Evolutionary conservation across 106 monocot species (phyloP).

Genomic region (Agapanthus africanus): DNA sequence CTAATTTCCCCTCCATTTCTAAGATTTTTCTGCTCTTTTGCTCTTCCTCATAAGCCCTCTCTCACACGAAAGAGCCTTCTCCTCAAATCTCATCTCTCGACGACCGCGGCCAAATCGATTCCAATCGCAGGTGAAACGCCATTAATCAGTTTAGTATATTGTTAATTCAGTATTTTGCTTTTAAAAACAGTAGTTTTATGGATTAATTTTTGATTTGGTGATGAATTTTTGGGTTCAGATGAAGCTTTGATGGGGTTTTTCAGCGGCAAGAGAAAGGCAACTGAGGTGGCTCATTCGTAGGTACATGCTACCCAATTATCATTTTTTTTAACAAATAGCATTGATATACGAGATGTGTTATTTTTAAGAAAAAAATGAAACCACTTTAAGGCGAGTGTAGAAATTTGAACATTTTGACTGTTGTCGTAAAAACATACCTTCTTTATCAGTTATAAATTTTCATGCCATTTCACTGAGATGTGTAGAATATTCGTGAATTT

Average conservation of each 20-base stretch:
- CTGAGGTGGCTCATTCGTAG: slow-evolving; percentile 89
- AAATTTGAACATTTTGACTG: too few species aligned
- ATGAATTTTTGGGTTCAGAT: slow-evolving; percentile 24
- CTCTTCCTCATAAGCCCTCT: not conserved
- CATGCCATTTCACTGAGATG: too few species aligned
- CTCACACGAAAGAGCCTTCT: not conserved
- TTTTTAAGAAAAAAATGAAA: too few species aligned
- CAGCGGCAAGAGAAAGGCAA: slow-evolving; percentile 60
- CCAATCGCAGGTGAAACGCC: not conserved
- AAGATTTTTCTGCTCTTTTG: not conserved
- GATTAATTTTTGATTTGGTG: not conserved
- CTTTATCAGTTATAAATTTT: too few species aligned
- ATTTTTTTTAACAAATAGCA: too few species aligned
- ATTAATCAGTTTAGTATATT: not conserved
- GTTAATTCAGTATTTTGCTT: not conserved
- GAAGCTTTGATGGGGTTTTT: slow-evolving; percentile 62
- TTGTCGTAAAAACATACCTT: too few species aligned
- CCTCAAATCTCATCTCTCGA: not conserved
- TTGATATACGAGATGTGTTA: too few species aligned
- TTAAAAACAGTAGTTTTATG: not conserved
- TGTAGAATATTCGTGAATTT: too few species aligned
- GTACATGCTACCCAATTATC: too few species aligned
- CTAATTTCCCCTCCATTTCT: not conserved
- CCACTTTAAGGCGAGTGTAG: too few species aligned
- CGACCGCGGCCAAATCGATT: not conserved